phyloP scores from a whole-genome alignment of 2,329 filamentous ascomycete genomes.

The Pseudogymnoascus sp. region DNA sequence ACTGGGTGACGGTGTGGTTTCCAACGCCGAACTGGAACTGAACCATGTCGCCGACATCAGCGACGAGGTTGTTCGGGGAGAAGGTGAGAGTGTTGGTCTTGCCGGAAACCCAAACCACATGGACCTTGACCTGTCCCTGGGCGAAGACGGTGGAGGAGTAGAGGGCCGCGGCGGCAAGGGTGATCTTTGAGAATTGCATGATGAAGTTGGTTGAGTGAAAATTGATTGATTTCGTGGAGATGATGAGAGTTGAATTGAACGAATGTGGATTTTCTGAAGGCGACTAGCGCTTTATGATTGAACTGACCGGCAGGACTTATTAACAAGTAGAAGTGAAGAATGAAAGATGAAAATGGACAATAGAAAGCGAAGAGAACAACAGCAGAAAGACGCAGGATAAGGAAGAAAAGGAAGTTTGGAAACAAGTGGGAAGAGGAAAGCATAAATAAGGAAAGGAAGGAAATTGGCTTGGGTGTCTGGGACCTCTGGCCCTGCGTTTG shows the following conservation, averaged over 20 bases:
- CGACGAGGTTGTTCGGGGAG: conserved; percentile 59
- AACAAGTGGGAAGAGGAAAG: conserved; percentile 10
- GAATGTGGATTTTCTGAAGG: conserved; percentile 1
- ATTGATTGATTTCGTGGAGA: neutral
- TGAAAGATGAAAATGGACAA: conserved; percentile 10
- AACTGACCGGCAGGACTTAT: conserved; percentile 13
- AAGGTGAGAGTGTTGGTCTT: conserved; percentile 45
- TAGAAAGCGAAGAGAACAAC: conserved; percentile 7
- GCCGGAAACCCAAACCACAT: conserved; percentile 59
- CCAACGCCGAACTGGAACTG: conserved; percentile 60
- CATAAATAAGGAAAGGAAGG: conserved; percentile 9
- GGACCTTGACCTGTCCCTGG: conserved; percentile 35
- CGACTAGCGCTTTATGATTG: conserved; percentile 13
- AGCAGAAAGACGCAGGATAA: conserved; percentile 6
- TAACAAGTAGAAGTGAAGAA: conserved; percentile 9
- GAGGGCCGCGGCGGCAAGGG: neutral
- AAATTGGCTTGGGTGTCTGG: neutral
- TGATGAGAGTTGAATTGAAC: neutral
- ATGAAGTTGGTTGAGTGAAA: neutral
- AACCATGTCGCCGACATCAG: conserved; percentile 54
- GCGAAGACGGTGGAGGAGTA: neutral
- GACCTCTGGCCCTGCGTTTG: neutral
- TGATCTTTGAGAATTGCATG: conserved; percentile 4
- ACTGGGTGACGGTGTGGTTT: conserved; percentile 77
- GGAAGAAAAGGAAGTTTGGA: conserved; percentile 9